Percentiles rank a stretch among this genome's conserved stretches.
These are phyloP conservation scores for Blepharisma japonicum DNA, from an alignment of 73 alveolate genomes.

Conservation along the genomic window DNA sequence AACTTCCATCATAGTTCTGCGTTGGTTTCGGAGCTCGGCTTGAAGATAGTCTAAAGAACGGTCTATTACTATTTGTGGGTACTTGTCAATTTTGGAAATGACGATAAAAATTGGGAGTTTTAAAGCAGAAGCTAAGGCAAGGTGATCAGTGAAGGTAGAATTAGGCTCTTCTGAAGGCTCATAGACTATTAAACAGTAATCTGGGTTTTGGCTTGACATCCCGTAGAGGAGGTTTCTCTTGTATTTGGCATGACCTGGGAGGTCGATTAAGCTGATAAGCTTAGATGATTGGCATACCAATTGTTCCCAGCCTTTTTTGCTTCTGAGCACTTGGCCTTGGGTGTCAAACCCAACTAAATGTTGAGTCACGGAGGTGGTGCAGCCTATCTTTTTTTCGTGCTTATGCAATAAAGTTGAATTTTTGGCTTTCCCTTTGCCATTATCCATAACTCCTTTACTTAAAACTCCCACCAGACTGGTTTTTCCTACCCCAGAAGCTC, in stretches of 20 bases:
- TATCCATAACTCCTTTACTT: constrained; percentile 16
- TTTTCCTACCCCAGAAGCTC: constrained; percentile 22
- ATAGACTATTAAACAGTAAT: background rate
- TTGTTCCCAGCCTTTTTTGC: background rate
- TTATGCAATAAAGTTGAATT: constrained; percentile 4
- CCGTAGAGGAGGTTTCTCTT: background rate
- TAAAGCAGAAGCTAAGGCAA: constrained; percentile 10
- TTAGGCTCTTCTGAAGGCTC: background rate
- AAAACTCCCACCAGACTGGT: constrained; percentile 33
- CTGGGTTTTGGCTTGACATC: constrained; percentile 14
- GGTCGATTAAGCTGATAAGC: constrained; percentile 23
- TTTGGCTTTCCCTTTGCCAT: constrained; percentile 30
- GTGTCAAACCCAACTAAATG: constrained; percentile 5
- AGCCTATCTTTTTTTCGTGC: constrained; percentile 29
- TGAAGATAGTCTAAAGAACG: background rate
- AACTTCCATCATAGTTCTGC: background rate
- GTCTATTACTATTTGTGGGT: background rate
- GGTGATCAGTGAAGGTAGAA: background rate
- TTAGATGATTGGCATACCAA: background rate
- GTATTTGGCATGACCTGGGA: constrained; percentile 24
- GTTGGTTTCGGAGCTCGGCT: background rate
- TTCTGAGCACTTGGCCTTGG: background rate
- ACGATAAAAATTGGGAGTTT: constrained; percentile 16
- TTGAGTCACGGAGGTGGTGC: background rate
- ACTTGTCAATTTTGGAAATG: background rate